A percentile compares a stretch with the other conserved stretches of the same genome.
Evolutionary conservation across 2,329 filamentous ascomycete species (phyloP).

Genomic region (Ophiosphaerella herpotricha): DNA sequence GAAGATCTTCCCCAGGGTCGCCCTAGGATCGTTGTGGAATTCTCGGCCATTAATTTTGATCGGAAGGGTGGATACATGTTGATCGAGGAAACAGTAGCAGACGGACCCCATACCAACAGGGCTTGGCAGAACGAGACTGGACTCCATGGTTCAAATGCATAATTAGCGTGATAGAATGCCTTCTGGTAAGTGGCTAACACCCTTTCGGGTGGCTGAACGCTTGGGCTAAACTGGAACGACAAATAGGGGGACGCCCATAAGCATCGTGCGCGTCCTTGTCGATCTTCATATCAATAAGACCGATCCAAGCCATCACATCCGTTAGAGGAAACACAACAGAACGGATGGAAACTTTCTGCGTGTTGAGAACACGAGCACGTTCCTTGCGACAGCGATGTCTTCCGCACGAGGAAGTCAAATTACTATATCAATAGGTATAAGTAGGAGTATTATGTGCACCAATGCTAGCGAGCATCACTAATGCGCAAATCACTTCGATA

Average conservation of each 20-base stretch:
- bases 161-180: no score
- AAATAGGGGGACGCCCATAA: neutral
- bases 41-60: no score
- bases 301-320: neutral
- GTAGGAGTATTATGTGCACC: no score
- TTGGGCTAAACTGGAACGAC: neutral
- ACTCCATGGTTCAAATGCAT: neutral
- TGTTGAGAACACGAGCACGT: neutral
- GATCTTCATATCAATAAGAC: neutral
- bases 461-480: no score
- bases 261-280: neutral
- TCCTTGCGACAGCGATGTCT: no score
- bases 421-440: no score
- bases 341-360: neutral
- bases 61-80: no score
- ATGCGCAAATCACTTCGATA: no score
- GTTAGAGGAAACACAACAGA: no score
- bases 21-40: neutral
- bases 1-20: constrained; percentile 1
- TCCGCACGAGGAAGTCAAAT: no score
- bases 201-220: neutral
- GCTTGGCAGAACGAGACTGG: neutral
- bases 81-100: no score
- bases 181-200: neutral
- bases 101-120: no score